Base-by-base conservation (phyloP, 192 early-diverging fungal species). In the Backusella luteola region DNA sequence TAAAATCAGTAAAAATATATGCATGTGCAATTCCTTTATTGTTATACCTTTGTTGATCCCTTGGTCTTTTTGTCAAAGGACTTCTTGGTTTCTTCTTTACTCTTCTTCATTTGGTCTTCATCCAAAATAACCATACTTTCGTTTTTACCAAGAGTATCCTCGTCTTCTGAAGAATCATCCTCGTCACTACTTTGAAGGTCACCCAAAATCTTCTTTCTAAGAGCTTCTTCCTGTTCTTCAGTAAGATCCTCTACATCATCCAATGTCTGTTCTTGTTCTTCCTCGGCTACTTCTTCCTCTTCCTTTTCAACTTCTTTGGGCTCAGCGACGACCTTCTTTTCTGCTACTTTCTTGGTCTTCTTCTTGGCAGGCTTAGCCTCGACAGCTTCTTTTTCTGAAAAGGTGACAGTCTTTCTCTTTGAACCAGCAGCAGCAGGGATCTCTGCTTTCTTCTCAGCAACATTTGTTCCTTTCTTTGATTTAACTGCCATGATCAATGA, bases 181-280 rank as follows among this genome's bases (percentile, higher is more conserved):
- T 72, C 83, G 34, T 79, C 80, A 36, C 73, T 73, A 15, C 53
- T 63, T 6, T 39, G 63, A 21, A 81, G 26, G 32, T 81, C 80
- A 36, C 80, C 80, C 32, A 79, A 74, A 34, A 85, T 84, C 42
- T 80, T 80, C 76, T 85, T 87, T 56, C 84, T 72, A 52, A 85
- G 66, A 21, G 77, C 77, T 19, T 78, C 80, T 34, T 86, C 87
- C 42, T 87, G 84, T 72, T 82, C 83, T 67, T 84, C 76, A 15
- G 79, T 71, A 66, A 83, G 63, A 3, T 83, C 86, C 2, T 80
- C 83, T 59, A 59, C 23, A 2, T 59, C 53, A 26, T 59, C 21
- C 21, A 59, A 59, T 9, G 6, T 59, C 53, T 59, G 21, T 23
- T 76, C 80, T 0, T 78, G 79, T 21, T 82, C 83, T 36, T 83